These are phyloP conservation scores for Fusarium sp. DNA, from an alignment of 2,329 filamentous ascomycete genomes.

Conservation along the genomic window DNA sequence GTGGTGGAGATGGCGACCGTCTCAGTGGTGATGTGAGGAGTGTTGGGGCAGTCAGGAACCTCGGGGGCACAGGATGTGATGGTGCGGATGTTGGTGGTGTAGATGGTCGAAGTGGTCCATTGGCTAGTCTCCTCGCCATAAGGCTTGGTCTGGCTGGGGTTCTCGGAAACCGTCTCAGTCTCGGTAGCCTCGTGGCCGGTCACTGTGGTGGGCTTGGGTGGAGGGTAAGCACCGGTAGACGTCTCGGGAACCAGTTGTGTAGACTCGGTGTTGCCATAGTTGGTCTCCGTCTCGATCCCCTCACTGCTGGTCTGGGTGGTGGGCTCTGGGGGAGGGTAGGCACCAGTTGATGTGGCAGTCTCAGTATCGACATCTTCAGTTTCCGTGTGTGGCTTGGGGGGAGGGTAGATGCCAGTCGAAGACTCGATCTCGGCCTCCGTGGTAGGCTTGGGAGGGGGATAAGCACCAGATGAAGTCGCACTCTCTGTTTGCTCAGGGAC, in stretches of 20 bases:
- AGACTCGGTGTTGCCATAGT: not conserved
- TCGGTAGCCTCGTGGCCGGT: not conserved
- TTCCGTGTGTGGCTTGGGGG: not conserved
- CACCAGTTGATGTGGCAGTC: slow-evolving; percentile 4
- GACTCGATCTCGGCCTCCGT: not conserved
- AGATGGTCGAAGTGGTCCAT: slow-evolving; percentile 31
- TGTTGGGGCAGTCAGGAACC: slow-evolving; percentile 31
- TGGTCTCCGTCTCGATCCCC: not conserved
- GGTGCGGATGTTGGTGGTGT: slow-evolving; percentile 38
- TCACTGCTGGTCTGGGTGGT: slow-evolving; percentile 5
- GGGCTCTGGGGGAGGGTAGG: slow-evolving; percentile 15
- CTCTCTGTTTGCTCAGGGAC: not conserved
- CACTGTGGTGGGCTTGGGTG: slow-evolving; percentile 1
- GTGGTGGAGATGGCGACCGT: slow-evolving; percentile 40
- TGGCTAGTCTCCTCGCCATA: slow-evolving; percentile 10
- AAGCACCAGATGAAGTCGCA: not conserved
- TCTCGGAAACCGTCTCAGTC: not conserved
- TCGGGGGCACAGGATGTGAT: slow-evolving; percentile 34
- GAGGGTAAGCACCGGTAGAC: slow-evolving; percentile 2
- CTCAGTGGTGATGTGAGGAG: slow-evolving; percentile 31
- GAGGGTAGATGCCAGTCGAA: not conserved
- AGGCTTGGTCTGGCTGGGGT: no score
- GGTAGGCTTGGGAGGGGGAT: slow-evolving; percentile 3
- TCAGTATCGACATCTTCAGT: not conserved
- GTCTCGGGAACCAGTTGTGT: not conserved